phyloP scores from a whole-genome alignment of 441 rosid genomes.

The Omphalea diandra region DNA sequence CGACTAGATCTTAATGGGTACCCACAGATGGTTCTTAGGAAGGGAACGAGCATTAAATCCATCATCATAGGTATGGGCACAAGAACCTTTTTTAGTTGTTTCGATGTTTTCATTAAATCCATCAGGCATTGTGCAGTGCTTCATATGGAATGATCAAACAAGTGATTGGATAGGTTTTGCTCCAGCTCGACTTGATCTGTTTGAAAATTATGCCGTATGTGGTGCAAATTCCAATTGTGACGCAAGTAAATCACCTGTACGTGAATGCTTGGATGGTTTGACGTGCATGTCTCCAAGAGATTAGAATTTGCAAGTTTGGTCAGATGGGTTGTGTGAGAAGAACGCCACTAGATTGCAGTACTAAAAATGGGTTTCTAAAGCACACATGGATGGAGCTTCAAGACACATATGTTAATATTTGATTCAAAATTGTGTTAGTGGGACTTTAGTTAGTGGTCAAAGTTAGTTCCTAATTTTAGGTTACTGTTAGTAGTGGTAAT shows the following conservation, averaged over 20 bases:
- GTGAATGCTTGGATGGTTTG: constrained; percentile 48
- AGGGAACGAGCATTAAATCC: constrained; percentile 34
- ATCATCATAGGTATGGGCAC: constrained; percentile 31
- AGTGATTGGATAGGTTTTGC: not conserved
- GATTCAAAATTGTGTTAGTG: too few relatives aligned
- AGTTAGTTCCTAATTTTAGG: too few relatives aligned
- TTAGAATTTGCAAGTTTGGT: constrained; percentile 48
- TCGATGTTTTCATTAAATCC: constrained; percentile 40
- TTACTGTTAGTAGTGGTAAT: too few relatives aligned
- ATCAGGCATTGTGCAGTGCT: constrained; percentile 37
- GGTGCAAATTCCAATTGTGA: not conserved
- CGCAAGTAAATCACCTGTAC: too few relatives aligned
- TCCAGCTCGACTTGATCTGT: not conserved
- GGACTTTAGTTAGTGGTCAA: too few relatives aligned
- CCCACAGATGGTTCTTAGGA: constrained; percentile 43
- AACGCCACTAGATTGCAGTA: constrained; percentile 36
- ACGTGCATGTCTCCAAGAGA: constrained; percentile 41
- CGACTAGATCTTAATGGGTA: constrained; percentile 39
- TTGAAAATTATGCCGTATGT: not conserved
- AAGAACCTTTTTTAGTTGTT: constrained; percentile 13
- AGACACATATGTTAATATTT: too few relatives aligned
- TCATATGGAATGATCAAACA: constrained; percentile 37
- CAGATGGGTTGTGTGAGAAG: constrained; percentile 52
- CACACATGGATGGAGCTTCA: constrained; percentile 48
- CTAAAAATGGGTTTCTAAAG: constrained; percentile 38